Conservation (phyloP, 306 rosid genomes). For the Quercus bicolor region DNA sequence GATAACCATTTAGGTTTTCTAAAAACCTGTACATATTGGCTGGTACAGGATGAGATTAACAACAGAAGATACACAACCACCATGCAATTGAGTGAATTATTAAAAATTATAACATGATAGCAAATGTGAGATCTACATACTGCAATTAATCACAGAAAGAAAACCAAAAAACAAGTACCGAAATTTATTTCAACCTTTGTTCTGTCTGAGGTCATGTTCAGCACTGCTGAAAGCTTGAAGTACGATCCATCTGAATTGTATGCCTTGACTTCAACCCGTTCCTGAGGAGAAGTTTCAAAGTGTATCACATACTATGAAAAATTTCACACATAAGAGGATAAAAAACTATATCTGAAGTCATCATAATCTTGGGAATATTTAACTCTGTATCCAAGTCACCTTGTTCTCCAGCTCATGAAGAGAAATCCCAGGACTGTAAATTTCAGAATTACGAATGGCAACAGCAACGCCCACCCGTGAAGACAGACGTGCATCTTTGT, state of each 20-base stretch:
- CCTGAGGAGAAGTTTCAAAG: slow-evolving; percentile 48
- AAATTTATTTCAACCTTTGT: slow-evolving; percentile 66
- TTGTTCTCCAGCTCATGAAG: slow-evolving; percentile 90
- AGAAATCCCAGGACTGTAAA: slow-evolving; percentile 78
- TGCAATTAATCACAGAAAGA: neutral
- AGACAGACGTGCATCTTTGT: slow-evolving; percentile 65
- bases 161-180: slow-evolving; percentile 1
- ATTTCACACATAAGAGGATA: neutral
- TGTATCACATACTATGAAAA: slow-evolving; percentile 23
- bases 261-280: slow-evolving; percentile 86
- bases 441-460: slow-evolving; percentile 64
- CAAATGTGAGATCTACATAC: neutral
- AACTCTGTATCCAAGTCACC: slow-evolving; percentile 43
- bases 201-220: slow-evolving; percentile 88
- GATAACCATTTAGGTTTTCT: neutral
- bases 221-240: slow-evolving; percentile 82
- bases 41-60: neutral
- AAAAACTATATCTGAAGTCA: neutral
- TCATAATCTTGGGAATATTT: slow-evolving; percentile 5
- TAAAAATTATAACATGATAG: neutral
- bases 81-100: neutral
- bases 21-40: neutral
- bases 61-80: neutral
- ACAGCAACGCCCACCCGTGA: slow-evolving; percentile 88
- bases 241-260: slow-evolving; percentile 84